Conservation (phyloP, 1,284 basidiomycete genomes). For the Moniliella sp. region DNA sequence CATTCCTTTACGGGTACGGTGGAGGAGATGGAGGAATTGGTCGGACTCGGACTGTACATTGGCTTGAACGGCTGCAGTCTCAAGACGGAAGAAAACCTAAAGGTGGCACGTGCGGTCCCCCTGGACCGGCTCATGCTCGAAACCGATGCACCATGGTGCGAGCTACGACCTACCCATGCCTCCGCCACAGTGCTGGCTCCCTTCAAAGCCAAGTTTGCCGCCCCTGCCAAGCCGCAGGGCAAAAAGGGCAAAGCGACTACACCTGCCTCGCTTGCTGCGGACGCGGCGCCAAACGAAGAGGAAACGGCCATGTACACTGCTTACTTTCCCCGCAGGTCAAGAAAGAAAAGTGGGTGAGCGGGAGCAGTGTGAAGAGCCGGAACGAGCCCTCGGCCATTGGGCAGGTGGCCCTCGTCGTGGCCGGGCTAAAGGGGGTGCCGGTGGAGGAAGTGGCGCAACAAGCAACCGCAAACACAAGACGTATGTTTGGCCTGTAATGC, state of each 20-base stretch:
- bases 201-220: too few relatives aligned
- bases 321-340: constrained; percentile 45
- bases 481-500: background rate
- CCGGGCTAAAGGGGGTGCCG: constrained; percentile 41
- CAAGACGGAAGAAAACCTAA: constrained; percentile 52
- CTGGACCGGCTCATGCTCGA: constrained; percentile 54
- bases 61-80: constrained; percentile 64
- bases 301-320: too few relatives aligned
- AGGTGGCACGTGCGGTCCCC: constrained; percentile 44
- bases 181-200: constrained; percentile 44
- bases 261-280: too few relatives aligned
- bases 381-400: constrained; percentile 59
- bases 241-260: too few relatives aligned
- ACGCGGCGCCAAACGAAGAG: too few relatives aligned
- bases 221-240: too few relatives aligned
- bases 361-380: constrained; percentile 52
- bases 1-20: constrained; percentile 62
- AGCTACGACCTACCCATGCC: constrained; percentile 54
- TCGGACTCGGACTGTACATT: constrained; percentile 38
- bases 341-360: constrained; percentile 46
- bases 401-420: constrained; percentile 55
- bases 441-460: constrained; percentile 42
- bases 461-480: background rate
- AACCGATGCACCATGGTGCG: constrained; percentile 51
- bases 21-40: constrained; percentile 49